Base-by-base conservation (phyloP, 345 rosid species). In the Pugionium cornutum region DNA sequence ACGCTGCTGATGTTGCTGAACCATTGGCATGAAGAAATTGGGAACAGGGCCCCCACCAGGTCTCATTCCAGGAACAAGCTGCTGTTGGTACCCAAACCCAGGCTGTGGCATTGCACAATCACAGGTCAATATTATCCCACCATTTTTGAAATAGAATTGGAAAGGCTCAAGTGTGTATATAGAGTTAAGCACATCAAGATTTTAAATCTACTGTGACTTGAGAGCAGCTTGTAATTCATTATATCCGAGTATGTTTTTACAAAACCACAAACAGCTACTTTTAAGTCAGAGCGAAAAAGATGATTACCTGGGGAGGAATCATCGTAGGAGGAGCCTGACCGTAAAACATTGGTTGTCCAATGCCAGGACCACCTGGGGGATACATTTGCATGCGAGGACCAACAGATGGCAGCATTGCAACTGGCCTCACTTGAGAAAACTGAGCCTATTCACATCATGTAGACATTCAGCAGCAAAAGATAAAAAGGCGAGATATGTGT, bases 81-180 rank as follows among this genome's bases (percentile, higher is more conserved):
- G 97, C 81, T 86, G 98, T 70, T 92, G 98, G 83, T 83, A 89
- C 39, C 97, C 98, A 74, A 77, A 92, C 33, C 97, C 97, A 52
- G 92, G 86, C 99, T 89, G 80, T 65, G 10, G 27, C 55, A 53
- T 52, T 66, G 41, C 29, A 39, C 6, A 36, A 52, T 34, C 7
- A 57, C 27, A 64, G n/a, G 2, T 32, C 8, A 4, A 10, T 10
- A 31, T 58, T 7, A 63, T 10, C 25, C 49, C n/a, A 30, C 36
- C 2, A 34, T 50, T 54, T 48, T 29, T 28, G 27, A 45, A 18
- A 33, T 0, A 49, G 29, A 36, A 35, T 3, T 9, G 39, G 48
- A 30, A 35, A 35, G 35, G 33, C 41, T 30, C 9, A 59, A 68
- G 51, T 9, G 51, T 30, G 10, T 7, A 4, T 46, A 56, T 7